These are phyloP conservation scores for Physcomitrium patens DNA, from an alignment of 225 moss, liverwort and hornwort species.

Conservation along the genomic window DNA sequence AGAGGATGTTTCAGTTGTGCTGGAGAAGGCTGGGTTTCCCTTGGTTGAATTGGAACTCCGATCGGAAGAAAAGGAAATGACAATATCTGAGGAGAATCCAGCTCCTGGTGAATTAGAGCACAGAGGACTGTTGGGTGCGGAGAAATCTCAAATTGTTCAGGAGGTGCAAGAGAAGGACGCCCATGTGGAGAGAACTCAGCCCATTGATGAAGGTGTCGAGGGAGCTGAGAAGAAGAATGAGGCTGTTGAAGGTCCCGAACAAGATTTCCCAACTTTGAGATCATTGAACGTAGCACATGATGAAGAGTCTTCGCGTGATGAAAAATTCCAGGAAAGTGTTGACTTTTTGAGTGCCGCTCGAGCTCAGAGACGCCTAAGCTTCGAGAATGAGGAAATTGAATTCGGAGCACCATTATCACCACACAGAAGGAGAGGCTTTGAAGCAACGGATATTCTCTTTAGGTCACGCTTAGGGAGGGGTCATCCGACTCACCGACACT, in stretches of 20 bases:
- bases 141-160: neutral
- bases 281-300: conserved; percentile 13
- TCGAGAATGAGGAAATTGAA: conserved; percentile 9
- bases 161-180: conserved; percentile 5
- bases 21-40: neutral
- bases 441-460: conserved; percentile 7
- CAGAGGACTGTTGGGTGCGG: neutral
- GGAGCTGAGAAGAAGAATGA: neutral
- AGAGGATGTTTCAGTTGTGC: no score
- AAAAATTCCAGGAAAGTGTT: neutral
- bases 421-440: neutral
- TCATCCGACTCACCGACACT: conserved; percentile 16
- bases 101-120: neutral
- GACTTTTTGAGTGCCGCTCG: neutral
- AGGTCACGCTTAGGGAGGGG: conserved; percentile 8
- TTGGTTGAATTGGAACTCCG: neutral
- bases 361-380: conserved; percentile 19
- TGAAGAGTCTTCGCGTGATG: neutral
- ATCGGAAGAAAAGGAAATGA: neutral
- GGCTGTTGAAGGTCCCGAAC: neutral
- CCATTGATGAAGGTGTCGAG: no score
- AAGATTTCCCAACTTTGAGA: conserved; percentile 16
- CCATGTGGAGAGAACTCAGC: neutral
- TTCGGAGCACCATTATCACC: neutral
- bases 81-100: neutral